Evolutionary conservation across 2,329 filamentous ascomycete genomes (phyloP).

Genomic region (Cytospora paraplurivora): DNA sequence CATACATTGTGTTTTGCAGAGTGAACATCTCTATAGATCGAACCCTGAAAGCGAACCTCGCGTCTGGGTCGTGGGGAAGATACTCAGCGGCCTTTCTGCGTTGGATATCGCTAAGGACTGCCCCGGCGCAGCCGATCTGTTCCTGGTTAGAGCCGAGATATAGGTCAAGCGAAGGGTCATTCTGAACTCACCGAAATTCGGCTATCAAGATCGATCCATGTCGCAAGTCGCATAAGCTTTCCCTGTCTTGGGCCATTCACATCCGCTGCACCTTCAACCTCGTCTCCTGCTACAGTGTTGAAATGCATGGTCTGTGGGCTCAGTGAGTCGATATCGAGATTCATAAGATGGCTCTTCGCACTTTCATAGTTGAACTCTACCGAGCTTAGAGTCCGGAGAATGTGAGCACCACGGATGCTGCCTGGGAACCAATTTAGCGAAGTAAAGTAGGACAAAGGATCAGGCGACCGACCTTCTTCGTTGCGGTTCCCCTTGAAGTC

Average conservation of each 20-base stretch:
- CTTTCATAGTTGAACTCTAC: conserved; percentile 71
- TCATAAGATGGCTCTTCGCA: conserved; percentile 67
- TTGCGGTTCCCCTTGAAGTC: conserved; percentile 35
- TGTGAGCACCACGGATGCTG: conserved; percentile 44
- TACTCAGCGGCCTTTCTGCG: conserved; percentile 66
- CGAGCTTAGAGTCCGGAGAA: conserved; percentile 68
- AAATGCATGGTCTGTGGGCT: conserved; percentile 60
- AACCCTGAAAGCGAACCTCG: conserved; percentile 60
- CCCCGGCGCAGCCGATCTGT: conserved; percentile 81
- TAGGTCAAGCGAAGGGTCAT: background rate
- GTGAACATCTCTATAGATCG: conserved; percentile 73
- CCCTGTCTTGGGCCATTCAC: conserved; percentile 56
- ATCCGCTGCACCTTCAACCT: conserved; percentile 44
- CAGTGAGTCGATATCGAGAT: conserved; percentile 54
- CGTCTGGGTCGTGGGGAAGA: conserved; percentile 59
- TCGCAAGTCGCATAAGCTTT: conserved; percentile 67
- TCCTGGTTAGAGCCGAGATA: background rate
- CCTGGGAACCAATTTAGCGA: conserved; percentile 35
- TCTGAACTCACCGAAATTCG: conserved; percentile 59
- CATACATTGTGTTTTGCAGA: conserved; percentile 67
- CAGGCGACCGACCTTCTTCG: conserved; percentile 29
- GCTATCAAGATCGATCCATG: conserved; percentile 74
- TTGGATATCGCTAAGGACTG: conserved; percentile 77
- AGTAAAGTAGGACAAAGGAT: background rate
- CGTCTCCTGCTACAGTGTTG: conserved; percentile 41